Evolutionary conservation across 2,329 filamentous ascomycete species (phyloP).

Genomic region (Dissoconium aciculare): DNA sequence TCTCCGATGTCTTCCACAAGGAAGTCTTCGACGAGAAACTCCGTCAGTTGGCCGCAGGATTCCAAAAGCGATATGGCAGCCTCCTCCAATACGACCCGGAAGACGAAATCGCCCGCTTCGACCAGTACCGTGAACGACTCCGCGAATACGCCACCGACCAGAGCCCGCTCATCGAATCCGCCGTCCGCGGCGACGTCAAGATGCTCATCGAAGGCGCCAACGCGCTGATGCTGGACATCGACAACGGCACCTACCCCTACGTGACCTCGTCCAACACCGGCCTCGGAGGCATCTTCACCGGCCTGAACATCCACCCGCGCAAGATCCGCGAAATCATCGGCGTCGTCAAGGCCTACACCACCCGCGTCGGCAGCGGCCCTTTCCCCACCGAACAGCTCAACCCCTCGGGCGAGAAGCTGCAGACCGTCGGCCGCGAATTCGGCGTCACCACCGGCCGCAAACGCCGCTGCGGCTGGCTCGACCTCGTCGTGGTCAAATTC

Average conservation of each 20-base stretch:
- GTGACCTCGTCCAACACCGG: constrained; percentile 47
- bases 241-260: constrained; percentile 46
- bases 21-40: constrained; percentile 52
- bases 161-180: constrained; percentile 46
- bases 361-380: constrained; percentile 40
- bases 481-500: constrained; percentile 56
- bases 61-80: constrained; percentile 54
- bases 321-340: constrained; percentile 49
- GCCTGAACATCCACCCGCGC: constrained; percentile 45
- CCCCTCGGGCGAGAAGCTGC: constrained; percentile 41
- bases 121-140: constrained; percentile 43
- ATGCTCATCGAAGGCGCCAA: constrained; percentile 58
- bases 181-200: constrained; percentile 42
- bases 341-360: constrained; percentile 55
- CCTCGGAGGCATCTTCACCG: constrained; percentile 47
- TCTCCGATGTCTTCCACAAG: constrained; percentile 54
- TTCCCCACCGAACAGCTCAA: constrained; percentile 54
- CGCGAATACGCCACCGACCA: constrained; percentile 51
- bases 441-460: constrained; percentile 45
- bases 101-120: constrained; percentile 50
- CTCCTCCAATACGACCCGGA: constrained; percentile 53
- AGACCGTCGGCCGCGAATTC: constrained; percentile 41
- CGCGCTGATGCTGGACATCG: constrained; percentile 53
- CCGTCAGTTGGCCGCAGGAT: constrained; percentile 45
- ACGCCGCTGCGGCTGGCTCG: constrained; percentile 50